Evolutionary conservation across 1,139 yeast species (phyloP).

Genomic region (Cylindricascospora bacillispora): DNA sequence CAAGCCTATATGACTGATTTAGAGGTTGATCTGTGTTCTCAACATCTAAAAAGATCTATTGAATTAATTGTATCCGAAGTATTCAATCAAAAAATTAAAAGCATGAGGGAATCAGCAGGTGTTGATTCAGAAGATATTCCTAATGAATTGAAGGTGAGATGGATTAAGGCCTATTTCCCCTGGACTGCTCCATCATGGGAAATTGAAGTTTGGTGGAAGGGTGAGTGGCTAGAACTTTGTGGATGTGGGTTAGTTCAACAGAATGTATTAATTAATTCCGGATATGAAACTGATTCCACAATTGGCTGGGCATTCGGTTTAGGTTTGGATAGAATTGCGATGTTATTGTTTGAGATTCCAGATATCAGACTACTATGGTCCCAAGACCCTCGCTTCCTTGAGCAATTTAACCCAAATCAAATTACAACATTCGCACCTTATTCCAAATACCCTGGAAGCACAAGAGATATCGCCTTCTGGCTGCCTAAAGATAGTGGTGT

Average conservation of each 20-base stretch:
- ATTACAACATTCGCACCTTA: slow-evolving; percentile 75
- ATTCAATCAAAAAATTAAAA: slow-evolving; percentile 55
- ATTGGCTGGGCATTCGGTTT: slow-evolving; percentile 98
- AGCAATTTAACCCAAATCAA: slow-evolving; percentile 53
- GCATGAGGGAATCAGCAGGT: slow-evolving; percentile 47
- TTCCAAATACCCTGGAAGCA: slow-evolving; percentile 81
- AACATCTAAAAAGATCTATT: slow-evolving; percentile 73
- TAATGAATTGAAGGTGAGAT: slow-evolving; percentile 74
- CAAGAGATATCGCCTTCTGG: slow-evolving; percentile 90
- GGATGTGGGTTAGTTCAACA: slow-evolving; percentile 91
- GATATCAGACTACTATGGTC: slow-evolving; percentile 95
- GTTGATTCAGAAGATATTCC: slow-evolving; percentile 21
- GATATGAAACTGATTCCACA: slow-evolving; percentile 39
- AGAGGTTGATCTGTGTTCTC: slow-evolving; percentile 57
- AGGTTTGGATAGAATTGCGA: slow-evolving; percentile 90
- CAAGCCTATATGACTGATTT: slow-evolving; percentile 60
- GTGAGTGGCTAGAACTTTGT: slow-evolving; percentile 95
- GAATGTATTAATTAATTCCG: slow-evolving; percentile 63
- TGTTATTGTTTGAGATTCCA: slow-evolving; percentile 88
- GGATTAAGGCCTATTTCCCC: slow-evolving; percentile 96
- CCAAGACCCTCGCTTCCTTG: slow-evolving; percentile 57
- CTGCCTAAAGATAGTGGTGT: slow-evolving; percentile 33
- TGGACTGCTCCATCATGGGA: slow-evolving; percentile 99
- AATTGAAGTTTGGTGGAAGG: slow-evolving; percentile 98
- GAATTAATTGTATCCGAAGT: slow-evolving; percentile 77